Conservation (phyloP, 1,284 basidiomycete genomes). For the Fomitopsis schrenkii region DNA sequence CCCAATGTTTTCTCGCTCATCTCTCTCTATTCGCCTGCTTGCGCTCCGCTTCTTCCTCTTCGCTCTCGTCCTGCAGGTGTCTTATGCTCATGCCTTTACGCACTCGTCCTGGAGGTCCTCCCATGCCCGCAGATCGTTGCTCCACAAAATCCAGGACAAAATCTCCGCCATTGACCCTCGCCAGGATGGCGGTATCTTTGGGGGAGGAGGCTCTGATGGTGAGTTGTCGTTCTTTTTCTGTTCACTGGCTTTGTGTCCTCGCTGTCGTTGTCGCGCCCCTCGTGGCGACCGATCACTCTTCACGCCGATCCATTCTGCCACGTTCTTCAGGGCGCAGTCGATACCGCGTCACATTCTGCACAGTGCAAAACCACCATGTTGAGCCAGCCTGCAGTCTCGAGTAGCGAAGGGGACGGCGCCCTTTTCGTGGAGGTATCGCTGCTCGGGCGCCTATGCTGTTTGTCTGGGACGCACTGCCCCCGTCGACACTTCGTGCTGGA, state of each 20-base stretch:
- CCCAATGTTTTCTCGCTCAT: constrained; percentile 10
- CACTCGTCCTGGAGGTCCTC: constrained; percentile 20
- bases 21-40: constrained; percentile 10
- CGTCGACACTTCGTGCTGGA: neutral
- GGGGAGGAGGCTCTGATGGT: neutral
- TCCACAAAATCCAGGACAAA: constrained; percentile 8
- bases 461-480: neutral
- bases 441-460: neutral
- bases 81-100: constrained; percentile 14
- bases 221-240: neutral
- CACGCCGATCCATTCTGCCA: neutral
- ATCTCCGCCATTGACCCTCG: neutral
- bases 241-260: neutral
- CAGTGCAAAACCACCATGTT: no score
- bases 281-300: neutral
- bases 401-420: no score
- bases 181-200: constrained; percentile 2
- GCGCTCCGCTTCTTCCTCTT: constrained; percentile 15
- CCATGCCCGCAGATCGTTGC: constrained; percentile 21
- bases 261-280: neutral
- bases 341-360: no score
- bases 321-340: neutral
- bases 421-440: neutral
- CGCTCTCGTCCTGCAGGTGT: constrained; percentile 14
- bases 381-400: no score